These are phyloP conservation scores for Sanguinoderma infundibulare DNA, from an alignment of 1,284 basidiomycete genomes.

Conservation along the genomic window DNA sequence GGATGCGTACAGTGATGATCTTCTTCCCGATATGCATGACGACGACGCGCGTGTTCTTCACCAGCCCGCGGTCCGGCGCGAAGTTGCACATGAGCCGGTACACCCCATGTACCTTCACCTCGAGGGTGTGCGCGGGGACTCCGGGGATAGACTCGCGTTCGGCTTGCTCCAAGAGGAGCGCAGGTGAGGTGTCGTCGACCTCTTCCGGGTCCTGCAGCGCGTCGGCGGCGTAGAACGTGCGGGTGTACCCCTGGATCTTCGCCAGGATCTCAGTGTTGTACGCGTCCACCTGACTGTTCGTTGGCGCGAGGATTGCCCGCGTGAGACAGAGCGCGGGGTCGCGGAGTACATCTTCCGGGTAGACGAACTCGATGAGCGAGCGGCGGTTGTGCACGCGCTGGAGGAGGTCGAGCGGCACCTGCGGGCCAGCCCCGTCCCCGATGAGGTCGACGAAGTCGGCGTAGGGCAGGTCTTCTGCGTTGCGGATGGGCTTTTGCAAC, in stretches of 20 bases:
- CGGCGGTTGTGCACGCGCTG: constrained; percentile 22
- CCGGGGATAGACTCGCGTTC: constrained; percentile 32
- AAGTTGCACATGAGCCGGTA: constrained; percentile 45
- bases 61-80: constrained; percentile 41
- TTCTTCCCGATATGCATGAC: constrained; percentile 33
- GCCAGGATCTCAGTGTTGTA: constrained; percentile 40
- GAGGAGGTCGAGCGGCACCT: constrained; percentile 32
- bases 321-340: constrained; percentile 34
- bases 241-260: constrained; percentile 28
- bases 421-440: constrained; percentile 40
- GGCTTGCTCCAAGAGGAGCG: constrained; percentile 35
- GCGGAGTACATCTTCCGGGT: constrained; percentile 33
- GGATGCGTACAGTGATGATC: constrained; percentile 37
- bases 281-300: constrained; percentile 40
- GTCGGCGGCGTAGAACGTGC: constrained; percentile 37
- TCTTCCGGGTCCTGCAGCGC: constrained; percentile 33
- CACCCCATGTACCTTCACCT: constrained; percentile 39
- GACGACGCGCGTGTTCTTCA: constrained; percentile 45
- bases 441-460: constrained; percentile 42
- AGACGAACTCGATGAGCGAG: constrained; percentile 41
- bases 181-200: constrained; percentile 25
- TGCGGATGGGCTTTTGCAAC: constrained; percentile 41
- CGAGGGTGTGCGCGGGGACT: constrained; percentile 37
- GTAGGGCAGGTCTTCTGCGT: constrained; percentile 41
- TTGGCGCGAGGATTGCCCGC: constrained; percentile 42